Evolutionary conservation across 179 eudicot species (phyloP), one percentile per base, ranked within the genome.

Genomic region (Heliamphora pulchella): DNA sequence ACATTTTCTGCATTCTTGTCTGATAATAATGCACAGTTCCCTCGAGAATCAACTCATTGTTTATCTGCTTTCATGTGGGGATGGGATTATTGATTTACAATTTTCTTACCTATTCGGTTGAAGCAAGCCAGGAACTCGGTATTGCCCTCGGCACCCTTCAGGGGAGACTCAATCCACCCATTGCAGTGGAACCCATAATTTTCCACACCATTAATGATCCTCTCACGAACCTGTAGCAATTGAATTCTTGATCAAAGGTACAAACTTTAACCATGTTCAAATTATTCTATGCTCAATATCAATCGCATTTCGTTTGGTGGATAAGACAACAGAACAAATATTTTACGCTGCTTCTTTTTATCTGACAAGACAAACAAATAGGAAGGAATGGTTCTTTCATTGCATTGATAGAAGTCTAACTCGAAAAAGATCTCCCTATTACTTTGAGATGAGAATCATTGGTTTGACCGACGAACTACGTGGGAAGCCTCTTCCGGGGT

Each of bases 71-170:
- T 71, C 69, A 2, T 70, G 69, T n/a, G 48, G 44, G 58, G 47
- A 2, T 43, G 44, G 58, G 47, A 2, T 43, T 65, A 50, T 17
- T 53, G 78, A 47, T 46, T 78, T 78, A 47, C 61, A 51, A 31
- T 20, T 63, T 66, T 13, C 69, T 82, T 78, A 9, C 80, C 80
- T 39, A 75, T 80, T 77, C 99, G 85, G 73, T 79, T 84, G 80
- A 92, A 94, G 86, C 89, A 83, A 79, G 90, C 97, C 77, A 96
- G 79, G 82, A 96, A 96, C 79, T 96, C 98, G 46, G 79, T 91
- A 82, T 96, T 94, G 47, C 99, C 99, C 62, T 90, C 96, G 39
- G 98, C 98, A 18, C 99, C 99, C 86, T 94, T 96, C 47, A 96
- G 50, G 5, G 99, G 99, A 72, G 99, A 96, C 83, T 92, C 97